These are phyloP conservation scores for Coemansia aciculifera DNA, from an alignment of 192 early-diverging fungal species.

Conservation along the genomic window DNA sequence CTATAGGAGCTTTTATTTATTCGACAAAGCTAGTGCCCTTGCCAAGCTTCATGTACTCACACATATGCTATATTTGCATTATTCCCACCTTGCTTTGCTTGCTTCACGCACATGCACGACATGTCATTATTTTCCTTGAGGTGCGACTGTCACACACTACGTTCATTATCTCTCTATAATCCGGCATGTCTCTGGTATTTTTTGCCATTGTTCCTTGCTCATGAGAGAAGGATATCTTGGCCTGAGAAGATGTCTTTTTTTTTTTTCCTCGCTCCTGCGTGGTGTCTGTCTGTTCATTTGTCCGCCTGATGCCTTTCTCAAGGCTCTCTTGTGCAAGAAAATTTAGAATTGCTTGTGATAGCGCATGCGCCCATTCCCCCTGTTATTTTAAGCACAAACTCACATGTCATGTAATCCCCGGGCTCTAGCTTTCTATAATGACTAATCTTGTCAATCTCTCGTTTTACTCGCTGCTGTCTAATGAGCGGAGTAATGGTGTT, in stretches of 20 bases:
- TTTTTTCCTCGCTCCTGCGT: not conserved
- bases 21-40: not conserved
- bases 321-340: not conserved
- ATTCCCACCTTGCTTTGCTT: not conserved
- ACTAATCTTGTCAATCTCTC: not conserved
- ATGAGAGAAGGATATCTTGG: not conserved
- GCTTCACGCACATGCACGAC: not conserved
- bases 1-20: not conserved
- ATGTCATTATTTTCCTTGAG: constrained; percentile 3
- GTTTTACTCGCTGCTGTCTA: not conserved
- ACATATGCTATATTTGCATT: constrained; percentile 4
- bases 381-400: constrained; percentile 4
- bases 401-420: constrained; percentile 9
- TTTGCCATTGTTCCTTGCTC: not conserved
- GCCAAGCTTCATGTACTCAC: not conserved
- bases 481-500: not conserved
- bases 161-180: constrained; percentile 7
- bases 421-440: not conserved
- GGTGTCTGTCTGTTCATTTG: not conserved
- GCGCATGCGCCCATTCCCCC: not conserved
- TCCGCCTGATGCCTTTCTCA: not conserved
- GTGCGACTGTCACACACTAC: not conserved
- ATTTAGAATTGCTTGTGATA: not conserved
- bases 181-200: not conserved
- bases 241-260: not conserved